A percentile compares a stretch with the other conserved stretches of the same genome.
Evolutionary conservation across 495 filamentous ascomycete genomes (phyloP).

Genomic region (Penicillium angulare): DNA sequence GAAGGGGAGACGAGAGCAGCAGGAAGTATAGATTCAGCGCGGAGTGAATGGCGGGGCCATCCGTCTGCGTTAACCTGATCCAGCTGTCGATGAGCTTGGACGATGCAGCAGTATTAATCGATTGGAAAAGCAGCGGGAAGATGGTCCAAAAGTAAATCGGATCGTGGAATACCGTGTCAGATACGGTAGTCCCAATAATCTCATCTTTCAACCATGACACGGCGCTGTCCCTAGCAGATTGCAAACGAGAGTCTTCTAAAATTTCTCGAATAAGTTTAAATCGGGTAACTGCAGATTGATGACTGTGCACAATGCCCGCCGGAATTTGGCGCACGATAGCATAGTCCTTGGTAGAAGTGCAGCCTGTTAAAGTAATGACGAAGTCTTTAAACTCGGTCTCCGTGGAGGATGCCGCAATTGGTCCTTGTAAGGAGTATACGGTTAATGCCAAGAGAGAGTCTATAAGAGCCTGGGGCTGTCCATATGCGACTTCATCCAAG

Average conservation of each 20-base stretch:
- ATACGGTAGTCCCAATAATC: conserved; percentile 46
- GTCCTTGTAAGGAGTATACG: conserved; percentile 26
- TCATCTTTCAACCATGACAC: conserved; percentile 88
- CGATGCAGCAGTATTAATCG: conserved; percentile 18
- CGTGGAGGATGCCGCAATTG: conserved; percentile 20
- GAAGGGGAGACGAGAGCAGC: conserved; percentile 37
- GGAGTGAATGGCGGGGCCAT: conserved; percentile 38
- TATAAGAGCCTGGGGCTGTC: conserved; percentile 40
- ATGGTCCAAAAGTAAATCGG: conserved; percentile 53
- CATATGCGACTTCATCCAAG: conserved; percentile 40
- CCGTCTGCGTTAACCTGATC: conserved; percentile 37
- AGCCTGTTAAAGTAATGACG: conserved; percentile 65
- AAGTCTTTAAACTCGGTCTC: conserved; percentile 39
- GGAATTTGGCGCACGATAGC: conserved; percentile 75
- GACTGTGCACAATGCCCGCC: conserved; percentile 66
- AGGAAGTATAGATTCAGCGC: conserved; percentile 49
- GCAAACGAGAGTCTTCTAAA: conserved; percentile 71
- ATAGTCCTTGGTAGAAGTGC: conserved; percentile 61
- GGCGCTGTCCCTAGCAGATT: conserved; percentile 74
- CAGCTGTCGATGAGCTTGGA: conserved; percentile 35
- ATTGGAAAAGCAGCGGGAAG: conserved; percentile 34
- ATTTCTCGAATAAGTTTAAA: conserved; percentile 77
- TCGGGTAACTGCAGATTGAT: conserved; percentile 67
- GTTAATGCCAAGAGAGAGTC: conserved; percentile 41
- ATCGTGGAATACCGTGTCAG: conserved; percentile 31